phyloP scores from a whole-genome alignment of 192 early-diverging fungal species.

The Entomortierella parvispora region DNA sequence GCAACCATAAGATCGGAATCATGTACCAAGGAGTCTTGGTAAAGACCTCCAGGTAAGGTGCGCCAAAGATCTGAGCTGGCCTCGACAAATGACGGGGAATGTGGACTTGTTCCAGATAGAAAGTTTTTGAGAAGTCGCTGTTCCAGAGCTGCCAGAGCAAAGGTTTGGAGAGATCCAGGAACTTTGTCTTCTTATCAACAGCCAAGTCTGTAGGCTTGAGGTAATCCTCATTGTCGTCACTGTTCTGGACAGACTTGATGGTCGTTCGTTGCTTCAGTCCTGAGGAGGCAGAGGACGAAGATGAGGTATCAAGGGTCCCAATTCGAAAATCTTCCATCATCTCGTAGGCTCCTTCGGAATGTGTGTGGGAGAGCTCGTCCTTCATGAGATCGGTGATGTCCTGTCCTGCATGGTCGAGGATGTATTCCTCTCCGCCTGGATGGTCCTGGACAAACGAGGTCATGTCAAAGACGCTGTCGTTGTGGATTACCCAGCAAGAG shows the following conservation, averaged over 20 bases:
- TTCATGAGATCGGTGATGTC: constrained; percentile 86
- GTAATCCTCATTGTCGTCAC: constrained; percentile 33
- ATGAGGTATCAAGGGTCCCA: constrained; percentile 53
- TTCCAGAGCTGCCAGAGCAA: constrained; percentile 84
- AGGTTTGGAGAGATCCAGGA: constrained; percentile 85
- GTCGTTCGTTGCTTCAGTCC: background rate
- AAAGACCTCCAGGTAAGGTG: constrained; percentile 80
- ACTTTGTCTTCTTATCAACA: constrained; percentile 67
- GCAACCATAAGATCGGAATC: constrained; percentile 90
- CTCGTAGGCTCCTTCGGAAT: constrained; percentile 88
- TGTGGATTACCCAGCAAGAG: constrained; percentile 86
- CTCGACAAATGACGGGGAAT: constrained; percentile 81
- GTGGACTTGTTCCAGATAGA: constrained; percentile 93
- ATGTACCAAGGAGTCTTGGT: constrained; percentile 94
- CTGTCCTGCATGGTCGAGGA: constrained; percentile 88
- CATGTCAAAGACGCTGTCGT: constrained; percentile 88
- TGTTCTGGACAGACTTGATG: background rate
- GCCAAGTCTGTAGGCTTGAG: constrained; percentile 58
- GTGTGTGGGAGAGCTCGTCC: constrained; percentile 78
- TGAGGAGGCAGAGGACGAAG: background rate
- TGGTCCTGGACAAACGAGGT: constrained; percentile 90
- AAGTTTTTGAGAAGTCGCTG: constrained; percentile 78
- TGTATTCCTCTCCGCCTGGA: constrained; percentile 91
- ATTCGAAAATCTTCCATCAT: constrained; percentile 87
- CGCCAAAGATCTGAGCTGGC: constrained; percentile 88